Conservation (phyloP, 2,329 filamentous ascomycete genomes). For the Xylariaceae sp. region DNA sequence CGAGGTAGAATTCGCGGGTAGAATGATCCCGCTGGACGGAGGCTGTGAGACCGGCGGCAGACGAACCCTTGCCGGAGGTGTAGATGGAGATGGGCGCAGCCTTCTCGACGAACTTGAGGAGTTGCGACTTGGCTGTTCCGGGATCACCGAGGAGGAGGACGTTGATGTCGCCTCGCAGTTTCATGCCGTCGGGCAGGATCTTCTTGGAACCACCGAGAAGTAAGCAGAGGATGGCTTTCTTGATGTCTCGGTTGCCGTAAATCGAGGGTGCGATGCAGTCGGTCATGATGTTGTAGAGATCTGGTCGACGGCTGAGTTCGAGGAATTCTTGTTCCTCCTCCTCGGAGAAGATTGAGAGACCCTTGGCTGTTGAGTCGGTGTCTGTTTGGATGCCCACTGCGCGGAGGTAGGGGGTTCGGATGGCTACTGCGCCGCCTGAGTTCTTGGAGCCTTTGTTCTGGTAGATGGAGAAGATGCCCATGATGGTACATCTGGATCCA, state of each 20-base stretch:
- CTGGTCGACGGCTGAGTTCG: slow-evolving; percentile 83
- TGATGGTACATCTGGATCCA: slow-evolving; percentile 88
- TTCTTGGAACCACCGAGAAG: slow-evolving; percentile 96
- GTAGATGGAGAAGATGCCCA: slow-evolving; percentile 98
- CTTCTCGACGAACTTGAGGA: slow-evolving; percentile 96
- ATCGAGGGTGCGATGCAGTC: slow-evolving; percentile 96
- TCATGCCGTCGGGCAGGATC: slow-evolving; percentile 96
- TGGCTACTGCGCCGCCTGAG: slow-evolving; percentile 79
- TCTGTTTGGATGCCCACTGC: slow-evolving; percentile 91
- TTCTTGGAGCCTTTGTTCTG: slow-evolving; percentile 85
- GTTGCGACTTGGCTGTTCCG: slow-evolving; percentile 95
- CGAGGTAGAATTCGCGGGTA: slow-evolving; percentile 94
- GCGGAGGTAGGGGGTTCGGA: slow-evolving; percentile 89
- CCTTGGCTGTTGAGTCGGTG: slow-evolving; percentile 83
- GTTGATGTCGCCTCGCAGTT: slow-evolving; percentile 94
- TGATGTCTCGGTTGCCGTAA: slow-evolving; percentile 93
- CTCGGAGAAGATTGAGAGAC: slow-evolving; percentile 78
- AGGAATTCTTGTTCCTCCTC: slow-evolving; percentile 96
- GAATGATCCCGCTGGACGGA: slow-evolving; percentile 91
- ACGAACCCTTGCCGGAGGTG: slow-evolving; percentile 96
- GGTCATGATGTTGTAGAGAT: slow-evolving; percentile 88
- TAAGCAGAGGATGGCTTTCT: slow-evolving; percentile 93
- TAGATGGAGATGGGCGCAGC: slow-evolving; percentile 96
- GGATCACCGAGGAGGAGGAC: slow-evolving; percentile 94
- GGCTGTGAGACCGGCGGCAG: slow-evolving; percentile 92